phyloP scores from a whole-genome alignment of 768 basidiomycete species.

The Coprinopsis sp. region DNA sequence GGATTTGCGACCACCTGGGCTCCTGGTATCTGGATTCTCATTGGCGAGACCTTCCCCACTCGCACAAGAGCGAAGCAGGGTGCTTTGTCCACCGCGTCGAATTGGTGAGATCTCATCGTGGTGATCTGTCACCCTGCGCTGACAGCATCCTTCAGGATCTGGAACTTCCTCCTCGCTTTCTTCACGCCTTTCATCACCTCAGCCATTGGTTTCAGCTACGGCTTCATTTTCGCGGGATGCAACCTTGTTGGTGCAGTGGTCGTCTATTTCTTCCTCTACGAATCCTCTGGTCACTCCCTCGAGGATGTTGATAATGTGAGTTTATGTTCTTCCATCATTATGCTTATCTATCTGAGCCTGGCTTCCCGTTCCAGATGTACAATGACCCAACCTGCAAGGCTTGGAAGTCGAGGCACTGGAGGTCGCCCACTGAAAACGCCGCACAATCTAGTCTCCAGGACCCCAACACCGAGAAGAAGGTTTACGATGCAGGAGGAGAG shows the following conservation, averaged over 20 bases:
- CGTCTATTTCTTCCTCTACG: slow-evolving; percentile 74
- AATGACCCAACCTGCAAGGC: slow-evolving; percentile 59
- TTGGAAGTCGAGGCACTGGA: slow-evolving; percentile 61
- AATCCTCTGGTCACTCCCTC: slow-evolving; percentile 59
- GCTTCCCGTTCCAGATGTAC: slow-evolving; percentile 45
- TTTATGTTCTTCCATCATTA: too few relatives aligned
- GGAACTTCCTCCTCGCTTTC: slow-evolving; percentile 71
- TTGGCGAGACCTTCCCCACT: slow-evolving; percentile 73
- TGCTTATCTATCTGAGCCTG: background rate
- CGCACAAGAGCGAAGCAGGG: slow-evolving; percentile 70
- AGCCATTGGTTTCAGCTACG: slow-evolving; percentile 58
- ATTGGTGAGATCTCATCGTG: slow-evolving; percentile 37
- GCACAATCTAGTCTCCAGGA: too few relatives aligned
- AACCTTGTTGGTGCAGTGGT: slow-evolving; percentile 56
- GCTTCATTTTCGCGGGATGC: slow-evolving; percentile 69
- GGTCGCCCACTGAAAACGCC: too few relatives aligned
- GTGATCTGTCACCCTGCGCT: background rate
- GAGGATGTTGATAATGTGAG: slow-evolving; percentile 58
- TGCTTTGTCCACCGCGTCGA: slow-evolving; percentile 57
- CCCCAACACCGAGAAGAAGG: too few relatives aligned
- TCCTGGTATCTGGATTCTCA: slow-evolving; percentile 75
- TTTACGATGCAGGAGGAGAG: too few relatives aligned
- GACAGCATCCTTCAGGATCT: slow-evolving; percentile 31
- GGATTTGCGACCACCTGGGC: slow-evolving; percentile 72
- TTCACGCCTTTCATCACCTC: slow-evolving; percentile 70